phyloP scores from a whole-genome alignment of 2,329 filamentous ascomycete genomes.

The Magnaporthiopsis incrustans region DNA sequence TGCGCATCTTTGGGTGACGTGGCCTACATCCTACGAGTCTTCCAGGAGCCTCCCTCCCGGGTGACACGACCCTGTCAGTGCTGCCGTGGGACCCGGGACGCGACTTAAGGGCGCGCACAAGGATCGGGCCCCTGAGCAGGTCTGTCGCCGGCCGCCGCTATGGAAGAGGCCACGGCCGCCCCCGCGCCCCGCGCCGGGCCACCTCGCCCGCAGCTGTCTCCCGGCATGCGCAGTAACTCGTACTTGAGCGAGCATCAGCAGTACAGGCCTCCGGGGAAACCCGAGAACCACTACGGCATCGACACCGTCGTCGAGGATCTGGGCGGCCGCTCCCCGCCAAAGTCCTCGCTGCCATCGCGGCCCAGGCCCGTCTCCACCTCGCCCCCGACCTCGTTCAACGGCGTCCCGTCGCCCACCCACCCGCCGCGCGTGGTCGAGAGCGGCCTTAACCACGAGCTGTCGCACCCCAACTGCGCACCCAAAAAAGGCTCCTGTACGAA shows the following conservation, averaged over 20 bases:
- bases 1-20: not conserved
- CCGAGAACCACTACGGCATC: conserved; percentile 52
- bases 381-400: conserved; percentile 37
- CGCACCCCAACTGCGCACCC: conserved; percentile 55
- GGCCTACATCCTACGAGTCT: not conserved
- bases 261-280: conserved; percentile 47
- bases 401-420: conserved; percentile 50
- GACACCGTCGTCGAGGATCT: conserved; percentile 56
- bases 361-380: conserved; percentile 23
- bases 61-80: not conserved
- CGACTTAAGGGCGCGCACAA: not conserved
- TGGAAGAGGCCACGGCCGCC: not conserved
- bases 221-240: conserved; percentile 50
- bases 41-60: not conserved
- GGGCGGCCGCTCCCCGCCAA: conserved; percentile 23
- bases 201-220: conserved; percentile 39
- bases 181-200: conserved; percentile 17
- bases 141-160: not conserved
- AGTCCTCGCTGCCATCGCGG: conserved; percentile 30
- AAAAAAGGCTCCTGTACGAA: conserved; percentile 33
- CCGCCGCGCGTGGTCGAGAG: conserved; percentile 54
- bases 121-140: too few relatives aligned
- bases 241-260: conserved; percentile 57
- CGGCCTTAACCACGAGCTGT: conserved; percentile 53
- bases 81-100: not conserved